Conservation (phyloP, 495 filamentous ascomycete genomes). For the Tuber microsphaerosporum region DNA sequence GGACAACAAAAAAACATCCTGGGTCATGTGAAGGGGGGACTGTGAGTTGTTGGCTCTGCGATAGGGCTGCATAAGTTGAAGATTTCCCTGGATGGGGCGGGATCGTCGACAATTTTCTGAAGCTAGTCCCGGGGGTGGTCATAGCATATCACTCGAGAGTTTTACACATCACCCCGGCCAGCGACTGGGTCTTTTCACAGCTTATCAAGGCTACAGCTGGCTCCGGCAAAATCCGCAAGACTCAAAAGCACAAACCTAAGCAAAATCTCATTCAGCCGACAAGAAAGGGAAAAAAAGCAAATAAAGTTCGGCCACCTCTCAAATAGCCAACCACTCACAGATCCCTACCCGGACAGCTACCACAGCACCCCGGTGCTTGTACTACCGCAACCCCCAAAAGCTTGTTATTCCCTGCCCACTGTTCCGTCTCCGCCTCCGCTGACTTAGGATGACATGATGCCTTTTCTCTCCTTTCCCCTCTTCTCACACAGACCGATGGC, state of each 20-base stretch:
- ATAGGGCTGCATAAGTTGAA: not conserved
- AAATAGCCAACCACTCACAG: not conserved
- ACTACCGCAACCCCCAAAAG: not conserved
- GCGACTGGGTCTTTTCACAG: not conserved
- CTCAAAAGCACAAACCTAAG: not conserved
- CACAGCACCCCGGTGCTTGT: not conserved
- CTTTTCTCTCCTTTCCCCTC: not conserved
- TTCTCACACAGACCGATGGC: not conserved
- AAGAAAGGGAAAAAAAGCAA: not conserved
- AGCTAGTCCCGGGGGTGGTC: not conserved
- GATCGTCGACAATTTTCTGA: not conserved
- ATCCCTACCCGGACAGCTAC: not conserved
- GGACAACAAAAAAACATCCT: not conserved
- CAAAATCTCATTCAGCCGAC: not conserved
- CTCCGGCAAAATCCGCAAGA: not conserved
- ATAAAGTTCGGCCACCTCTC: not conserved
- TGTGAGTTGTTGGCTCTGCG: not conserved
- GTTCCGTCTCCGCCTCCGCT: not conserved
- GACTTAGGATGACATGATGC: not conserved
- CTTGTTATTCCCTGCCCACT: not conserved
- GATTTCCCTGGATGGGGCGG: not conserved
- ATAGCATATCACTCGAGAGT: not conserved
- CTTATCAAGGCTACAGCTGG: not conserved
- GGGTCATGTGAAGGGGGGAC: not conserved
- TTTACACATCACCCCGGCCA: not conserved